Conservation (phyloP, 2,329 filamentous ascomycete species). For the Nemania bipapillata region DNA sequence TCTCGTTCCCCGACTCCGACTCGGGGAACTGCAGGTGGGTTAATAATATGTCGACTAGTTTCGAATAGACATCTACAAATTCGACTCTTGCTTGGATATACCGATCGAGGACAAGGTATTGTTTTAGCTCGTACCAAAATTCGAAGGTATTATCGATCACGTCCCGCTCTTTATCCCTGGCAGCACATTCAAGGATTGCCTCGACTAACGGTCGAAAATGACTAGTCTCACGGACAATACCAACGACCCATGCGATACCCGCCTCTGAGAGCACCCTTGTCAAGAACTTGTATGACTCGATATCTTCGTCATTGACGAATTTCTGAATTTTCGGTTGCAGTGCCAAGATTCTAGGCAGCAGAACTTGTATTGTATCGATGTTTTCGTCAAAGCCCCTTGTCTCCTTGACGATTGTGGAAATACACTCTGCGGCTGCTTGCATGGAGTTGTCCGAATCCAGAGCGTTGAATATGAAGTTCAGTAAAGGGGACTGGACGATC, state of each 20-base stretch:
- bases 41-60: conserved; percentile 91
- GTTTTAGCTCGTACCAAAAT: conserved; percentile 99
- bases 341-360: conserved; percentile 83
- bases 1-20: conserved; percentile 76
- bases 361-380: conserved; percentile 78
- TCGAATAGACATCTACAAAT: conserved; percentile 83
- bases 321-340: conserved; percentile 80
- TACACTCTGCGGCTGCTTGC: conserved; percentile 88
- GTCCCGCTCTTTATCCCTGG: conserved; percentile 86
- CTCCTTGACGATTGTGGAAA: conserved; percentile 91
- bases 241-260: conserved; percentile 91
- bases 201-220: conserved; percentile 89
- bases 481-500: conserved; percentile 84
- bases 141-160: conserved; percentile 93
- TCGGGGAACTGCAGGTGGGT: conserved; percentile 87
- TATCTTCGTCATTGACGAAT: conserved; percentile 81
- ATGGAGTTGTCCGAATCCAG: conserved; percentile 80
- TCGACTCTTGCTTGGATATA: conserved; percentile 84
- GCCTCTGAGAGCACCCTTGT: conserved; percentile 93
- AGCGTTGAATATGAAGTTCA: conserved; percentile 82
- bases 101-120: conserved; percentile 89
- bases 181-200: conserved; percentile 88
- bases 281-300: conserved; percentile 85
- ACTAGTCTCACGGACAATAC: conserved; percentile 83
- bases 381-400: conserved; percentile 94